These are phyloP conservation scores for Biscogniauxia mediterranea DNA, from an alignment of 2,329 filamentous ascomycete species.

Conservation along the genomic window DNA sequence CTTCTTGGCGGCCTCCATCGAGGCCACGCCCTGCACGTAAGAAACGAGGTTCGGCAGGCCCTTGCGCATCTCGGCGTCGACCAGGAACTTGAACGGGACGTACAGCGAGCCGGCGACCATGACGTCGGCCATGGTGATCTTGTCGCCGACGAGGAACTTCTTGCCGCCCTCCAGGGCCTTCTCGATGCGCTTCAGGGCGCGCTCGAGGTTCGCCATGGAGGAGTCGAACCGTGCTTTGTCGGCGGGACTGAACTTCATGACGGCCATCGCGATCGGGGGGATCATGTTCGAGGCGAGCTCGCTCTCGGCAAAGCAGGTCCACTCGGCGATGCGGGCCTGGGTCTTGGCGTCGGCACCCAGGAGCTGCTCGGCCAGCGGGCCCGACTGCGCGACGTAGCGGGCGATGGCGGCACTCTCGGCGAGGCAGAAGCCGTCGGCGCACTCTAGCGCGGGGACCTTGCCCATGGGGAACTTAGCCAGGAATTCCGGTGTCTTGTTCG, in stretches of 20 bases:
- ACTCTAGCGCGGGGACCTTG: constrained; percentile 50
- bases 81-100: constrained; percentile 25
- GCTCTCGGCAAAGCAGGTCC: constrained; percentile 42
- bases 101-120: constrained; percentile 32
- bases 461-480: constrained; percentile 50
- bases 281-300: constrained; percentile 31
- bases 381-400: constrained; percentile 44
- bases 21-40: constrained; percentile 33
- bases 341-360: constrained; percentile 41
- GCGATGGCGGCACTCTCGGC: constrained; percentile 47
- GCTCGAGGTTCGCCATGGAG: constrained; percentile 20
- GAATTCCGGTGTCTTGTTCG: constrained; percentile 45
- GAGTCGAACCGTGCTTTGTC: constrained; percentile 27
- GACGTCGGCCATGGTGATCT: constrained; percentile 38
- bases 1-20: constrained; percentile 33
- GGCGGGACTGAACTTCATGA: constrained; percentile 29
- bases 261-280: constrained; percentile 25
- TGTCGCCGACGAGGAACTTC: constrained; percentile 39
- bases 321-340: constrained; percentile 43
- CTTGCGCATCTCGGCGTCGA: constrained; percentile 37
- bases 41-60: constrained; percentile 30
- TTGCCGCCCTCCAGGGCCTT: constrained; percentile 31
- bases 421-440: constrained; percentile 45
- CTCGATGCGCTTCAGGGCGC: constrained; percentile 33
- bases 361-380: constrained; percentile 43